A percentile compares a stretch with the other conserved stretches of the same genome.
Conservation (phyloP, 257 asterid species). For the Capsicum pubescens region DNA sequence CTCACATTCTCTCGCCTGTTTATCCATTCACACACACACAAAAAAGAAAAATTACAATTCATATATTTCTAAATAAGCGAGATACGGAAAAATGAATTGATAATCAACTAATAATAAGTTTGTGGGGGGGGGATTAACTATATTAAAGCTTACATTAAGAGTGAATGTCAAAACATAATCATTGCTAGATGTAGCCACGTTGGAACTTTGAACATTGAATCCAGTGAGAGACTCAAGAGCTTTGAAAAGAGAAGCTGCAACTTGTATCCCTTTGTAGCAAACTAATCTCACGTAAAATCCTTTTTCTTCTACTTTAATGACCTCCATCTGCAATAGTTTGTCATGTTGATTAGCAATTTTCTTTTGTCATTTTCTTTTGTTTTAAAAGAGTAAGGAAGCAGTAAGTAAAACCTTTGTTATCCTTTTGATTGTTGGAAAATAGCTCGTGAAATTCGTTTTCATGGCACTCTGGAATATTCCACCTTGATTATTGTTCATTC, state of each 20-base stretch:
- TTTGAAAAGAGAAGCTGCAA: constrained; percentile 55
- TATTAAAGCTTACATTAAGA: constrained; percentile 50
- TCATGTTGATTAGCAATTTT: background rate
- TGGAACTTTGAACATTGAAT: constrained; percentile 56
- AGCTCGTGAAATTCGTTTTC: constrained; percentile 24
- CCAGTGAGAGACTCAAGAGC: constrained; percentile 64
- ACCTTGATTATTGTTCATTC: constrained; percentile 31
- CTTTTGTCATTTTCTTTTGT: too few species aligned
- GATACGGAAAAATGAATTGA: background rate
- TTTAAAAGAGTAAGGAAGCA: background rate
- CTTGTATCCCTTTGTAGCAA: constrained; percentile 54
- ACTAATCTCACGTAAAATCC: constrained; percentile 62
- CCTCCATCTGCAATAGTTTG: constrained; percentile 59
- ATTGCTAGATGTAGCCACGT: constrained; percentile 51
- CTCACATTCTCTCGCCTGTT: constrained; percentile 59
- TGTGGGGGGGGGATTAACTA: background rate
- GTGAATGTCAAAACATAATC: constrained; percentile 69
- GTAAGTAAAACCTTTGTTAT: constrained; percentile 54
- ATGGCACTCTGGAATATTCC: constrained; percentile 34
- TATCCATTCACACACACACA: background rate
- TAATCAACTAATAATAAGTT: background rate
- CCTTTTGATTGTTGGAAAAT: constrained; percentile 51
- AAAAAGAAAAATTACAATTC: background rate
- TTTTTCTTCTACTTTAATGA: constrained; percentile 58
- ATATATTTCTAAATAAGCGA: background rate